Conservation (phyloP, 176 grass and related monocot genomes). For the Raddia distichophylla region DNA sequence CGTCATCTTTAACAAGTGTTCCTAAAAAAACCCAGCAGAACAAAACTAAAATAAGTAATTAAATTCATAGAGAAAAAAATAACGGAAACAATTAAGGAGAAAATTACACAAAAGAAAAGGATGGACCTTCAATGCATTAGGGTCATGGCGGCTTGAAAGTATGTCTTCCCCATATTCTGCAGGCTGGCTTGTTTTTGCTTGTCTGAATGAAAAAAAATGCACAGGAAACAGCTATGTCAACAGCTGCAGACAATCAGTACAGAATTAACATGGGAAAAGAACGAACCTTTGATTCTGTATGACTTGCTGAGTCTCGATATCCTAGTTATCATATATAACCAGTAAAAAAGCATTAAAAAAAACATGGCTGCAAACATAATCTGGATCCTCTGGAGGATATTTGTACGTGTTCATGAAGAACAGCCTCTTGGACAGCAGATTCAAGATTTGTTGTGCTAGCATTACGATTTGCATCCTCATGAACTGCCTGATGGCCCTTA, state of each 20-base stretch:
- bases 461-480: not conserved
- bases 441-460: constrained; percentile 52
- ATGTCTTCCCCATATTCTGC: too few species aligned
- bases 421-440: too few species aligned
- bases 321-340: constrained; percentile 59
- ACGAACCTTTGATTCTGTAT: constrained; percentile 90
- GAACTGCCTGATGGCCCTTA: not conserved
- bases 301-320: constrained; percentile 82
- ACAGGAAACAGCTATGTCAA: too few species aligned
- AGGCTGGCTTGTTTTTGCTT: too few species aligned
- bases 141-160: constrained; percentile 62
- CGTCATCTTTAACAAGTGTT: constrained; percentile 84
- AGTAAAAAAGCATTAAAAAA: too few species aligned
- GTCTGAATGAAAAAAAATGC: too few species aligned
- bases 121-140: constrained; percentile 79
- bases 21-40: constrained; percentile 52
- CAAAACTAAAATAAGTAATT: constrained; percentile 1
- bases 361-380: too few species aligned
- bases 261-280: constrained; percentile 23
- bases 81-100: not conserved
- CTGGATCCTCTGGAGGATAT: too few species aligned
- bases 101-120: constrained; percentile 13
- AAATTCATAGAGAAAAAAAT: constrained; percentile 16
- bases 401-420: too few species aligned
- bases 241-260: constrained; percentile 26